phyloP scores from a whole-genome alignment of 176 grass and related monocot species.

The Bothriochloa decipiens region DNA sequence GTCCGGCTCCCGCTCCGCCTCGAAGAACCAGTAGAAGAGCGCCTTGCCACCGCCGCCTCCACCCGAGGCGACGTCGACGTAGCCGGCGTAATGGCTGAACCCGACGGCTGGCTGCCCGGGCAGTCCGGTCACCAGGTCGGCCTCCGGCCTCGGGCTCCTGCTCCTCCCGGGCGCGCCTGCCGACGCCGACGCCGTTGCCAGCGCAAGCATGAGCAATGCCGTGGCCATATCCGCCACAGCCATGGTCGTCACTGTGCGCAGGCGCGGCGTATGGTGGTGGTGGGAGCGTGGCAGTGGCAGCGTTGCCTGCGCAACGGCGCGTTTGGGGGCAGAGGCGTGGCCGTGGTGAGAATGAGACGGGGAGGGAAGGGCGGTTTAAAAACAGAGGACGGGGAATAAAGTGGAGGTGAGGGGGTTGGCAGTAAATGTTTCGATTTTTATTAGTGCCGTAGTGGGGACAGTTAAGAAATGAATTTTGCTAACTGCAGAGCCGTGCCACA shows the following conservation, averaged over 20 bases:
- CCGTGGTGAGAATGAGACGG: neutral
- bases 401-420: conserved; percentile 27
- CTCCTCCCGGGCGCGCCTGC: conserved; percentile 13
- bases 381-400: conserved; percentile 25
- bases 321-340: neutral
- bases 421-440: neutral
- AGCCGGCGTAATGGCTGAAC: conserved; percentile 84
- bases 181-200: conserved; percentile 32
- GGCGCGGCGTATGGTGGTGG: neutral
- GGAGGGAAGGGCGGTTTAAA: conserved; percentile 39
- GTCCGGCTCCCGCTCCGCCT: conserved; percentile 62
- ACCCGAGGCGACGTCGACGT: conserved; percentile 55
- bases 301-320: neutral
- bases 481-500: neutral
- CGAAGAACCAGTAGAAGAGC: conserved; percentile 99
- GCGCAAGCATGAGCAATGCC: conserved; percentile 28
- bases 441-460: neutral
- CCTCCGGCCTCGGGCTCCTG: conserved; percentile 28
- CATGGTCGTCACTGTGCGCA: neutral
- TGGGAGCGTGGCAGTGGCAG: neutral
- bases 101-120: conserved; percentile 71
- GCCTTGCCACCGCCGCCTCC: conserved; percentile 50
- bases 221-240: neutral
- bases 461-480: neutral
- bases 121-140: conserved; percentile 66